A percentile compares a stretch with the other conserved stretches of the same genome.
phyloP scores from a whole-genome alignment of 768 basidiomycete genomes.

The Phylloporus sp. region DNA sequence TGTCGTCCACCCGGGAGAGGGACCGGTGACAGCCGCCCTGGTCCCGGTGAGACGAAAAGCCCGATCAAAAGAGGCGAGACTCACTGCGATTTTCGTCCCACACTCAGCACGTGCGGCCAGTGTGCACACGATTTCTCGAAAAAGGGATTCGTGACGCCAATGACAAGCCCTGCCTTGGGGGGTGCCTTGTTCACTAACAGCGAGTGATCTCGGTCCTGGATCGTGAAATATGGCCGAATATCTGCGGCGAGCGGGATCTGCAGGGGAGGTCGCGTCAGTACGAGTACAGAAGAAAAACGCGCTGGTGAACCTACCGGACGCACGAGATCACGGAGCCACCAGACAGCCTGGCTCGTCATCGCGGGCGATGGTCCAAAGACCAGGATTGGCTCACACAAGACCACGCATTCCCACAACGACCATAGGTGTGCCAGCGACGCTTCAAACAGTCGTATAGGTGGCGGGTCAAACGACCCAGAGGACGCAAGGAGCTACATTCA shows the following conservation, averaged over 20 bases:
- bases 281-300: background rate
- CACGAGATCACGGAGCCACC: slow-evolving; percentile 87
- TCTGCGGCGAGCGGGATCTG: slow-evolving; percentile 83
- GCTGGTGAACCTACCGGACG: slow-evolving; percentile 59
- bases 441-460: slow-evolving; percentile 58
- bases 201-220: slow-evolving; percentile 84
- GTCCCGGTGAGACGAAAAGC: slow-evolving; percentile 22
- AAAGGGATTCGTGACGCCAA: slow-evolving; percentile 88
- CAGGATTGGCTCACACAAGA: slow-evolving; percentile 86
- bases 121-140: slow-evolving; percentile 74
- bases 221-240: slow-evolving; percentile 91
- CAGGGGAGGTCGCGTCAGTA: background rate
- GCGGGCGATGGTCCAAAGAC: slow-evolving; percentile 77
- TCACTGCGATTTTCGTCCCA: slow-evolving; percentile 50
- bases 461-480: slow-evolving; percentile 51
- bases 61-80: no score
- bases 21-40: slow-evolving; percentile 36
- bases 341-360: slow-evolving; percentile 79
- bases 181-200: slow-evolving; percentile 74
- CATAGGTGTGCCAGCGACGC: slow-evolving; percentile 62
- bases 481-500: slow-evolving; percentile 60
- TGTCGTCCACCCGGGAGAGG: slow-evolving; percentile 69
- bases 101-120: slow-evolving; percentile 80
- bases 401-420: slow-evolving; percentile 92
- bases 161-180: slow-evolving; percentile 68